Evolutionary conservation across 192 early-diverging fungal genomes (phyloP).

Genomic region (Coemansia sp.): DNA sequence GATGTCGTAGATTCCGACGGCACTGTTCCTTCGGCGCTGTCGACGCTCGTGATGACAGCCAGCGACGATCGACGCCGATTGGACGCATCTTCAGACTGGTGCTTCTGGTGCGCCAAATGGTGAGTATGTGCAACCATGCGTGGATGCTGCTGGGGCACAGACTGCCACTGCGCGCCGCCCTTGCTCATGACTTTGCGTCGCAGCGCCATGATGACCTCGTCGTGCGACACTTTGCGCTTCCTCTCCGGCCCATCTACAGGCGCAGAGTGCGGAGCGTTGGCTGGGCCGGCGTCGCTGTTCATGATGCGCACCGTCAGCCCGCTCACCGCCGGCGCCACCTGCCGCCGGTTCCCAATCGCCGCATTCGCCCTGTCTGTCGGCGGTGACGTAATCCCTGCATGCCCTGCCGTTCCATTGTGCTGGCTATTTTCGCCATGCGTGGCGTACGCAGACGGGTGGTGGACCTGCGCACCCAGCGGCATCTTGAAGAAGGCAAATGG

Average conservation of each 20-base stretch:
- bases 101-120: not conserved
- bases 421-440: conserved; percentile 8
- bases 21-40: not conserved
- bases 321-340: conserved; percentile 42
- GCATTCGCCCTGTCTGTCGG: conserved; percentile 9
- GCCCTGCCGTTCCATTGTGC: conserved; percentile 3
- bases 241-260: conserved; percentile 46
- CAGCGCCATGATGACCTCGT: conserved; percentile 53
- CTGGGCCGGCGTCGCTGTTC: conserved; percentile 2
- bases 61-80: conserved; percentile 25
- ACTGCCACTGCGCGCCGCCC: conserved; percentile 8
- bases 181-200: conserved; percentile 56
- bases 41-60: conserved; percentile 14
- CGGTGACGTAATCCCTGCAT: conserved; percentile 6
- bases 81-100: conserved; percentile 7
- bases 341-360: conserved; percentile 12
- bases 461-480: conserved; percentile 40
- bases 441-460: conserved; percentile 50
- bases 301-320: conserved; percentile 43
- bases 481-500: conserved; percentile 56
- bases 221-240: conserved; percentile 52
- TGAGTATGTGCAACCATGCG: not conserved
- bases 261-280: conserved; percentile 41
- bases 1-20: conserved; percentile 5
- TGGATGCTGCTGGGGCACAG: conserved; percentile 12